phyloP scores from a whole-genome alignment of 257 asterid genomes.

The Nicotiana attenuata region DNA sequence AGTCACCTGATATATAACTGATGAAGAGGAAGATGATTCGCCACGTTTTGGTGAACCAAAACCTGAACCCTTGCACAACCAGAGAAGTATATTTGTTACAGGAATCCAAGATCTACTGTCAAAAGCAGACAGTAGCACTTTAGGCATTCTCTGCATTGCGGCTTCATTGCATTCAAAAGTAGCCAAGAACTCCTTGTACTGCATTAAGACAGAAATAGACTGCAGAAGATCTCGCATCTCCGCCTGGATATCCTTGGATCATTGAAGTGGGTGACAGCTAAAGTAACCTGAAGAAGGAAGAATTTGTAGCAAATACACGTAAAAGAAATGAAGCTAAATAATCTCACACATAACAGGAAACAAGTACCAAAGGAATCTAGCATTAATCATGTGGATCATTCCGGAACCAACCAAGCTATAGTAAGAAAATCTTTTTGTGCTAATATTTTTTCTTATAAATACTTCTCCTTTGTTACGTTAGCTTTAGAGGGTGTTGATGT shows the following conservation, averaged over 20 bases:
- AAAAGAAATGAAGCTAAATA: neutral
- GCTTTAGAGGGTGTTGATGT: neutral
- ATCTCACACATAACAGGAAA: neutral
- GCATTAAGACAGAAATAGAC: conserved; percentile 81
- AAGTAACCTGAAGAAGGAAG: conserved; percentile 62
- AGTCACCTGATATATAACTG: conserved; percentile 67
- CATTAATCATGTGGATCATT: neutral
- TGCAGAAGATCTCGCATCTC: conserved; percentile 92
- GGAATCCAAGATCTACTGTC: conserved; percentile 95
- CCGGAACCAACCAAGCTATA: neutral
- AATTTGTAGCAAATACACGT: neutral
- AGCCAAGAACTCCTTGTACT: conserved; percentile 72
- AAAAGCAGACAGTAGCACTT: conserved; percentile 75
- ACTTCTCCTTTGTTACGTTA: neutral
- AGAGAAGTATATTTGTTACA: conserved; percentile 73
- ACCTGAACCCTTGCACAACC: conserved; percentile 82
- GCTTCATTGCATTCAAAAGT: conserved; percentile 88
- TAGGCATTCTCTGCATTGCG: conserved; percentile 67
- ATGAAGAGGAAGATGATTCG: conserved; percentile 85
- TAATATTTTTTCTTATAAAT: neutral
- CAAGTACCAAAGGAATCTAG: neutral
- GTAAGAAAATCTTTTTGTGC: neutral
- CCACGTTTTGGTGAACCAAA: conserved; percentile 74
- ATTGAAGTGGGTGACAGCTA: conserved; percentile 73
- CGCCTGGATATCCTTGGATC: conserved; percentile 94